Conservation (phyloP, 805 yeast genomes). For the Hanseniaspora clermontiae region DNA sequence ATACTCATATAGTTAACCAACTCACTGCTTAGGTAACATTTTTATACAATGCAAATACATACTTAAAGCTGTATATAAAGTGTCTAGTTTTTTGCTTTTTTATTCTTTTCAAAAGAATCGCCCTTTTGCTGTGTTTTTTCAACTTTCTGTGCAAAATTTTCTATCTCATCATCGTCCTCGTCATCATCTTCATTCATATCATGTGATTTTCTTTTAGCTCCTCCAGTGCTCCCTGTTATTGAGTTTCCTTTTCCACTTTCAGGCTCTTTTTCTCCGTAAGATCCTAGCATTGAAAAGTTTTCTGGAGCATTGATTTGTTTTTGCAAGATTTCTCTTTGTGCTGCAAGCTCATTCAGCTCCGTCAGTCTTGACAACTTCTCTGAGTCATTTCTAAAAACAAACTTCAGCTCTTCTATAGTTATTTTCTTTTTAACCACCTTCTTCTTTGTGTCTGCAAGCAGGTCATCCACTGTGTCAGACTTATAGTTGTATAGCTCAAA, state of each 20-base stretch:
- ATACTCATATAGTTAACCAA: no score
- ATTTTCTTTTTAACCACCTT: constrained; percentile 1
- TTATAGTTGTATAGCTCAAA: constrained; percentile 10
- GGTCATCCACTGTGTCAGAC: neutral
- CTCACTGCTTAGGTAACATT: no score
- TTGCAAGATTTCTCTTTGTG: constrained; percentile 11
- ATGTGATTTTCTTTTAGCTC: neutral
- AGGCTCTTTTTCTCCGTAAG: constrained; percentile 8
- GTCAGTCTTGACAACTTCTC: constrained; percentile 11
- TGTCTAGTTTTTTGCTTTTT: neutral
- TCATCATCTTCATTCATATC: neutral
- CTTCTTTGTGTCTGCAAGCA: neutral
- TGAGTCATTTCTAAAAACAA: constrained; percentile 9
- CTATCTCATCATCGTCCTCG: constrained; percentile 5
- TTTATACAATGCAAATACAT: neutral
- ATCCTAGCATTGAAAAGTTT: constrained; percentile 10
- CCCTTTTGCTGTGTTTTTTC: neutral
- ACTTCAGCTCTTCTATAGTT: constrained; percentile 8
- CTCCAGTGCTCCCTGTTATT: neutral
- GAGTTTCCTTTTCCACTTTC: neutral
- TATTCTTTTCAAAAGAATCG: neutral
- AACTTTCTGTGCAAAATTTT: neutral
- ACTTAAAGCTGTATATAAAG: neutral
- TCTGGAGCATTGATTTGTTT: constrained; percentile 12
- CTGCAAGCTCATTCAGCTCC: constrained; percentile 9